Percentiles rank a stretch among this genome's conserved stretches.
Conservation (phyloP, 2,329 filamentous ascomycete species). For the Cladophialophora immunda region DNA sequence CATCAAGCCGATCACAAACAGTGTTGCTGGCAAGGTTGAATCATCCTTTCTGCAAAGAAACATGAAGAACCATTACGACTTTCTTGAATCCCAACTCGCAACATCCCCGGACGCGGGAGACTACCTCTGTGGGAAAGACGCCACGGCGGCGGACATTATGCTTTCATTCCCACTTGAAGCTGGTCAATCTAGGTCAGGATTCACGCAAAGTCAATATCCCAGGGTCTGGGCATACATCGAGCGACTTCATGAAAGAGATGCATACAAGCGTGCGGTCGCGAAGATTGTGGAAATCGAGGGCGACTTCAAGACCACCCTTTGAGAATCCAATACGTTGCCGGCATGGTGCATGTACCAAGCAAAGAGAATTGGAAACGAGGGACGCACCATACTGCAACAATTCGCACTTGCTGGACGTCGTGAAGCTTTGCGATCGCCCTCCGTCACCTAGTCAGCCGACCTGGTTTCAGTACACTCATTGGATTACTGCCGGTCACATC, state of each 20-base stretch:
- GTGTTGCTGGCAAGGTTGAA: slow-evolving; percentile 59
- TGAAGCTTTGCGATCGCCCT: background rate
- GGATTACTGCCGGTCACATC: background rate
- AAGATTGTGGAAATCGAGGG: slow-evolving; percentile 55
- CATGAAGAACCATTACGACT: slow-evolving; percentile 52
- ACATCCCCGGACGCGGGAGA: slow-evolving; percentile 50
- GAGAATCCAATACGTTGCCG: slow-evolving; percentile 1
- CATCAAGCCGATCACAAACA: slow-evolving; percentile 68
- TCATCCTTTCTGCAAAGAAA: slow-evolving; percentile 52
- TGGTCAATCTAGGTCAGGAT: slow-evolving; percentile 44
- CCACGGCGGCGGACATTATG: slow-evolving; percentile 58
- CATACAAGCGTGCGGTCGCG: slow-evolving; percentile 50
- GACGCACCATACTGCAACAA: background rate
- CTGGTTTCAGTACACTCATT: background rate
- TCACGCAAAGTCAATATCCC: slow-evolving; percentile 51
- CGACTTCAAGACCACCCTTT: slow-evolving; percentile 39
- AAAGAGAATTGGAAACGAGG: background rate
- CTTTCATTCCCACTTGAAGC: slow-evolving; percentile 57
- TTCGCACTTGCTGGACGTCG: background rate
- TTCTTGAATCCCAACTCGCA: slow-evolving; percentile 56
- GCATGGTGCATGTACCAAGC: background rate
- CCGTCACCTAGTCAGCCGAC: background rate
- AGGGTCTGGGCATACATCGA: slow-evolving; percentile 49
- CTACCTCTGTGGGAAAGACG: slow-evolving; percentile 54
- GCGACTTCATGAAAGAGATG: slow-evolving; percentile 47